Conservation (phyloP, 805 yeast genomes). For the Grigorovia humatica region DNA sequence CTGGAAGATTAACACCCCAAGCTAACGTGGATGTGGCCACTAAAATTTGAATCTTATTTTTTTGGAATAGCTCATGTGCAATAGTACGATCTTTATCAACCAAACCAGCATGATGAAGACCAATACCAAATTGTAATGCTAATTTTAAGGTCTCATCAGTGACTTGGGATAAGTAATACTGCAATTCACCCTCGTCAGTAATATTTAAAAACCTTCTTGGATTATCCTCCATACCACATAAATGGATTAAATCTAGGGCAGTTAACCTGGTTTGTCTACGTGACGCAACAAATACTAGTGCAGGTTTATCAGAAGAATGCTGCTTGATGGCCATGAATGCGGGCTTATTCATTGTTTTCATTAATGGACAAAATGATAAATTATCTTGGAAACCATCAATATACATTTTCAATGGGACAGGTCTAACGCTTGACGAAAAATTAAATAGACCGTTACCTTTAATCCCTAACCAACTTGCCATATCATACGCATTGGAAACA, state of each 20-base stretch:
- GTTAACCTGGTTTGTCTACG: slow-evolving; percentile 87
- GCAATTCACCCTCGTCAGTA: slow-evolving; percentile 65
- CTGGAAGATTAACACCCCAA: slow-evolving; percentile 99
- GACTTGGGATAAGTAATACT: slow-evolving; percentile 74
- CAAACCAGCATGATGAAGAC: slow-evolving; percentile 97
- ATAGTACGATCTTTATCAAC: slow-evolving; percentile 77
- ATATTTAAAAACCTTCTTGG: slow-evolving; percentile 60
- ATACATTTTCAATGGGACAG: slow-evolving; percentile 86
- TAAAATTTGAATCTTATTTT: slow-evolving; percentile 77
- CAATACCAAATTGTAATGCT: slow-evolving; percentile 72
- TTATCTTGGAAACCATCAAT: slow-evolving; percentile 79
- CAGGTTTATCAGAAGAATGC: slow-evolving; percentile 87
- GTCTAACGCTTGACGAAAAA: slow-evolving; percentile 87
- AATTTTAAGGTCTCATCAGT: slow-evolving; percentile 75
- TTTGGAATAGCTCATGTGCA: slow-evolving; percentile 74
- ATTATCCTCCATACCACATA: slow-evolving; percentile 52
- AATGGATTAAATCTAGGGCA: slow-evolving; percentile 59
- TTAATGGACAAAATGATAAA: slow-evolving; percentile 66
- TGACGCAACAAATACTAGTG: slow-evolving; percentile 92
- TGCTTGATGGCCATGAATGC: slow-evolving; percentile 87
- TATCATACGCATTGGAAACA: slow-evolving; percentile 82
- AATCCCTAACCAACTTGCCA: slow-evolving; percentile 89
- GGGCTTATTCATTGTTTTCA: slow-evolving; percentile 60
- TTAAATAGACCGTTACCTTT: slow-evolving; percentile 85
- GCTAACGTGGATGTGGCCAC: slow-evolving; percentile 97